phyloP scores from a whole-genome alignment of 1,284 basidiomycete species.

The Tilletiopsis washingtonensis region DNA sequence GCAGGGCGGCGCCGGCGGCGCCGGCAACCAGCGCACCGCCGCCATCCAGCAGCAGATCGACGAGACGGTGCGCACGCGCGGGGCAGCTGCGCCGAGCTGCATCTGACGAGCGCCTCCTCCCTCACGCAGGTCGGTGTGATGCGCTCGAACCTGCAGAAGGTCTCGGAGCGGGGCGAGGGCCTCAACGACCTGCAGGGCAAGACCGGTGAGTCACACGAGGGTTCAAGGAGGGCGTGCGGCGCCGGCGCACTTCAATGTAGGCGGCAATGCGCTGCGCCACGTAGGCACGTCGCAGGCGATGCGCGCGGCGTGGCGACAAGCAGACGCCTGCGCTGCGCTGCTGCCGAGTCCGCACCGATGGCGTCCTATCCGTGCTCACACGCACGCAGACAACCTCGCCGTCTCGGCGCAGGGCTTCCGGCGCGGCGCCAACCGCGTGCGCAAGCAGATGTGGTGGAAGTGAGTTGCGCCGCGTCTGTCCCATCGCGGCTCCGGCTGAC shows the following conservation, averaged over 20 bases:
- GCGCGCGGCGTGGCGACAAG: no score
- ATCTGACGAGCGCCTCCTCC: not conserved
- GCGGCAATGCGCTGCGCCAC: no score
- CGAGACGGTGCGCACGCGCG: slow-evolving; percentile 12
- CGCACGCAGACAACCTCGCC: slow-evolving; percentile 88
- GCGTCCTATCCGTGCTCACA: slow-evolving; percentile 2
- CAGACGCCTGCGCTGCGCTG: no score
- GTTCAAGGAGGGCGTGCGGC: not conserved
- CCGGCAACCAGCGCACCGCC: slow-evolving; percentile 38
- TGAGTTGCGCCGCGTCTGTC: not conserved
- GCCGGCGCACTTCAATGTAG: not conserved
- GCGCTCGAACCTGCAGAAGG: slow-evolving; percentile 80
- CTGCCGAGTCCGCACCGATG: no score
- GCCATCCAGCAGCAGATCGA: slow-evolving; percentile 46
- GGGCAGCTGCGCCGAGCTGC: no score
- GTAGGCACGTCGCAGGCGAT: no score
- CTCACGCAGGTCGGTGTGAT: slow-evolving; percentile 62
- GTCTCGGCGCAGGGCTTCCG: slow-evolving; percentile 99
- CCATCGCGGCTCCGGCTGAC: no score
- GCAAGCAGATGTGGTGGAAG: slow-evolving; percentile 71
- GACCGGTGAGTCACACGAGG: slow-evolving; percentile 70
- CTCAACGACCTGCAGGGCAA: slow-evolving; percentile 93
- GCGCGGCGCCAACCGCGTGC: slow-evolving; percentile 88
- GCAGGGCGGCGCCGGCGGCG: no score
- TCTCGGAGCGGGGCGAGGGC: slow-evolving; percentile 88